A percentile compares a stretch with the other conserved stretches of the same genome.
Evolutionary conservation across 2,329 filamentous ascomycete species (phyloP).

Genomic region (Diaporthe sp.): DNA sequence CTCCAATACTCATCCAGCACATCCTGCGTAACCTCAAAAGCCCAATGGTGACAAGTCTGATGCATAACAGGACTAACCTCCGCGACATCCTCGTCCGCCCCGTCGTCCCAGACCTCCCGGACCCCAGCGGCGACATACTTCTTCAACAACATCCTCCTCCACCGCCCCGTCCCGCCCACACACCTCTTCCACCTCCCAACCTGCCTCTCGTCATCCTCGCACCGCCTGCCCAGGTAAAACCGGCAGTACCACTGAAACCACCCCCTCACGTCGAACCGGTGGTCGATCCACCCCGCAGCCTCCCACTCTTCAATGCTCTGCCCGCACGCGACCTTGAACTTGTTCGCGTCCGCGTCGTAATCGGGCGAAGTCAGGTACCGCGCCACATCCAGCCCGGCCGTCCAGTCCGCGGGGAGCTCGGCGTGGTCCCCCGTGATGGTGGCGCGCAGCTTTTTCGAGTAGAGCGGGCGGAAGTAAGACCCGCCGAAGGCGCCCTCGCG

Average conservation of each 20-base stretch:
- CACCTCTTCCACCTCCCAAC: constrained; percentile 64
- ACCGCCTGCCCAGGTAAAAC: constrained; percentile 63
- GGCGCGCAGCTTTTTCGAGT: constrained; percentile 55
- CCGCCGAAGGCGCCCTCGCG: constrained; percentile 66
- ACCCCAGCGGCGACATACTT: constrained; percentile 60
- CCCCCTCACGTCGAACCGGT: constrained; percentile 63
- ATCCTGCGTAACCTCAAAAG: constrained; percentile 63
- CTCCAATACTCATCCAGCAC: constrained; percentile 62
- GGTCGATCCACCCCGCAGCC: constrained; percentile 66
- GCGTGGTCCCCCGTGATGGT: constrained; percentile 60
- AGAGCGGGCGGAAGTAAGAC: constrained; percentile 62
- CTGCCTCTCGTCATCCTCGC: constrained; percentile 65
- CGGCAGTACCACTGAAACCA: constrained; percentile 71
- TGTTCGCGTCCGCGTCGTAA: constrained; percentile 64
- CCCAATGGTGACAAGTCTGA: constrained; percentile 70
- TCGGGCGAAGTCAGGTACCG: constrained; percentile 53
- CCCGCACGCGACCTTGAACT: constrained; percentile 64
- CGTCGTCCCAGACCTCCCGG: constrained; percentile 58
- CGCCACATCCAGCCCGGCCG: constrained; percentile 52
- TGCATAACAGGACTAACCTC: constrained; percentile 68
- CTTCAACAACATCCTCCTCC: constrained; percentile 64
- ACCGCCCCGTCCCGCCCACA: constrained; percentile 63
- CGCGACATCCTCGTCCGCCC: constrained; percentile 52
- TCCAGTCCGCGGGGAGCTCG: constrained; percentile 60
- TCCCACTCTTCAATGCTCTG: constrained; percentile 69